Evolutionary conservation across 306 rosid species (phyloP).

Genomic region (Cajanus cajan): DNA sequence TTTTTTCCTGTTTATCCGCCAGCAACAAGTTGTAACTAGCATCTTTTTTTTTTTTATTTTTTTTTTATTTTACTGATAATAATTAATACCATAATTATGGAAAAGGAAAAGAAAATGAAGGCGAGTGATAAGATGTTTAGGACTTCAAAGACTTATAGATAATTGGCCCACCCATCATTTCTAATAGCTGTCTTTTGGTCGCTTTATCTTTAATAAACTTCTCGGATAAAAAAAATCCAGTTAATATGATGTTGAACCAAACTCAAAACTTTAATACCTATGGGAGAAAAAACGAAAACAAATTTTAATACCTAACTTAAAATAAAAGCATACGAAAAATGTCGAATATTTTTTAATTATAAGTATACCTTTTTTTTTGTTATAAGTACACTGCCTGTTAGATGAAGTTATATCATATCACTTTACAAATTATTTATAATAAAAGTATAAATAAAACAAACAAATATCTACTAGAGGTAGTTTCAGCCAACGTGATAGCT

Average conservation of each 20-base stretch:
- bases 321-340: background rate
- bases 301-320: background rate
- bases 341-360: background rate
- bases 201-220: background rate
- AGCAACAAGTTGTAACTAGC: background rate
- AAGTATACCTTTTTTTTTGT: background rate
- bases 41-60: no score
- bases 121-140: conserved; percentile 6
- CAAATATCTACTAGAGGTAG: no score
- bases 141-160: background rate
- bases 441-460: no score
- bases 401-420: background rate
- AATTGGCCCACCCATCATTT: background rate
- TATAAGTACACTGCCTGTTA: background rate
- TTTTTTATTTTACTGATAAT: background rate
- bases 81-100: background rate
- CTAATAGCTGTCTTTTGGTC: background rate
- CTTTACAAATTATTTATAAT: background rate
- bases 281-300: background rate
- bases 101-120: conserved; percentile 18
- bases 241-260: background rate
- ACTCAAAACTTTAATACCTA: background rate
- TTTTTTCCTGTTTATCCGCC: background rate
- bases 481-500: background rate
- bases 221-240: background rate